These are phyloP conservation scores for Asparagopsis taxiformis DNA, from an alignment of 31 red algal genomes.

Conservation along the genomic window DNA sequence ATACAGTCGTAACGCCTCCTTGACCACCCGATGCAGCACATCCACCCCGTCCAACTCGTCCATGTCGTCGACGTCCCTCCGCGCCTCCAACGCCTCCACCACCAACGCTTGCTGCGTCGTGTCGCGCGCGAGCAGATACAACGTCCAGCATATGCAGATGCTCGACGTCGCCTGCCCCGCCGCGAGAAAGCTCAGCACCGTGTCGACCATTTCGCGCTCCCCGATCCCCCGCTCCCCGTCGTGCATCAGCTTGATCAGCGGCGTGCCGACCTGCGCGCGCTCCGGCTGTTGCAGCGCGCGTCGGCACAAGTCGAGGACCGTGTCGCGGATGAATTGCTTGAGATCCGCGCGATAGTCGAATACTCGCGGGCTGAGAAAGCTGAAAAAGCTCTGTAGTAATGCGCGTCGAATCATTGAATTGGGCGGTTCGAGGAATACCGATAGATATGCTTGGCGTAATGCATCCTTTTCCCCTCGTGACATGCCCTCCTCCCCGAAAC, in stretches of 20 bases:
- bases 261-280: too few species aligned
- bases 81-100: too few species aligned
- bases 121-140: too few species aligned
- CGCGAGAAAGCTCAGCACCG: conserved; percentile 18
- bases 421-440: not conserved
- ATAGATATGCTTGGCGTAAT: not conserved
- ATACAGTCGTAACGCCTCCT: too few species aligned
- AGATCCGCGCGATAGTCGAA: conserved; percentile 11
- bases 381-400: conserved; percentile 1
- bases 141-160: conserved; percentile 5
- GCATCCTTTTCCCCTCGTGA: not conserved
- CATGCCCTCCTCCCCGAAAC: not conserved
- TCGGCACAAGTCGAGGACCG: conserved; percentile 6
- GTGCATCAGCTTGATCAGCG: too few species aligned
- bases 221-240: too few species aligned
- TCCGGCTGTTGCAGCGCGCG: too few species aligned
- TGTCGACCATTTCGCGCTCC: conserved; percentile 12
- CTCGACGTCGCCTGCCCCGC: conserved; percentile 16
- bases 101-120: too few species aligned
- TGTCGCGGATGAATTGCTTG: not conserved
- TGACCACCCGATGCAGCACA: too few species aligned
- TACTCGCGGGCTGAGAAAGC: not conserved
- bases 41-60: too few species aligned
- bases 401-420: not conserved
- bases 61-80: too few species aligned